phyloP scores from a whole-genome alignment of 768 basidiomycete genomes.

The Fistulinella prunicolor region DNA sequence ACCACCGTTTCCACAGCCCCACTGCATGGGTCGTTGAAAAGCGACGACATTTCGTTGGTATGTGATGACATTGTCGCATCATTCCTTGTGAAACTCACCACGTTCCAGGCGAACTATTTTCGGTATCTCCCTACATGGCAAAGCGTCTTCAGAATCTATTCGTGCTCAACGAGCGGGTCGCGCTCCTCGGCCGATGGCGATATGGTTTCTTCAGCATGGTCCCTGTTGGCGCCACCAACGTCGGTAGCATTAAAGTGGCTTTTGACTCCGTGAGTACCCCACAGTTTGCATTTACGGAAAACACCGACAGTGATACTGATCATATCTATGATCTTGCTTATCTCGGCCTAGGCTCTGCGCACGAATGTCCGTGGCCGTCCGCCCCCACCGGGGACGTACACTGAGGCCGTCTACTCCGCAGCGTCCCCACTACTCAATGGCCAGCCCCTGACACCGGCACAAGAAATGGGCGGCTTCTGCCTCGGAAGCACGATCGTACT shows the following conservation, averaged over 20 bases:
- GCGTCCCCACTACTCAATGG: conserved; percentile 84
- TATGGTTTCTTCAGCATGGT: conserved; percentile 97
- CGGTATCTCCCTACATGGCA: conserved; percentile 94
- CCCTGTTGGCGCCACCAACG: conserved; percentile 97
- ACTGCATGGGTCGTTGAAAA: conserved; percentile 97
- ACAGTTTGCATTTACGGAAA: no score
- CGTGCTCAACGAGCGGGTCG: conserved; percentile 97
- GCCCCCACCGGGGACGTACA: conserved; percentile 82
- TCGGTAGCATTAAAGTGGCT: conserved; percentile 93
- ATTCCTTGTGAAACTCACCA: no score
- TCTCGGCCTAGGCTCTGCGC: conserved; percentile 62
- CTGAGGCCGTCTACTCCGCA: conserved; percentile 86
- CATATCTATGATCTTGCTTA: neutral
- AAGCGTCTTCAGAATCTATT: conserved; percentile 90
- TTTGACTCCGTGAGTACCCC: conserved; percentile 70
- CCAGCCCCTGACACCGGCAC: conserved; percentile 81
- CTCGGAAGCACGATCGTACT: conserved; percentile 95
- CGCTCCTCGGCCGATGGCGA: conserved; percentile 90
- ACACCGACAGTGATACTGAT: no score
- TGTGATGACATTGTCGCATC: no score
- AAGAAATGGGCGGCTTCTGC: conserved; percentile 98
- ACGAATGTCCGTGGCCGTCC: conserved; percentile 79
- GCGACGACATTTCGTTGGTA: conserved; percentile 89
- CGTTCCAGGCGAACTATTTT: conserved; percentile 88
- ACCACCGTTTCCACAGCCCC: conserved; percentile 96